phyloP scores from a whole-genome alignment of 129 eudicot species.

The Smallanthus sonchifolius region DNA sequence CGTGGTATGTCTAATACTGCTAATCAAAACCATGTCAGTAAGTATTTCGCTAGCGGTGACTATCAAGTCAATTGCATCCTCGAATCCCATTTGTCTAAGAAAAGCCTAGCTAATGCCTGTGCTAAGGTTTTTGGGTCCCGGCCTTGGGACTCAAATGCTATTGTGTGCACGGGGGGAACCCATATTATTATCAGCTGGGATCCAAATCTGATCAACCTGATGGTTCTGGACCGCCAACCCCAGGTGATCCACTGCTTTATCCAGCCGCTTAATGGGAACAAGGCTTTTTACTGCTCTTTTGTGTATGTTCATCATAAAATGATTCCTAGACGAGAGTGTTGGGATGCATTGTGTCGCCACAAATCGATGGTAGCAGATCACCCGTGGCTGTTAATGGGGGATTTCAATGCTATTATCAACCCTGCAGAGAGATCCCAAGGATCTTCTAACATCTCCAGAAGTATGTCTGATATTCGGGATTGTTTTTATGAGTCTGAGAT shows the following conservation, averaged over 20 bases:
- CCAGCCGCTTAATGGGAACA: background rate
- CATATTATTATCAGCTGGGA: background rate
- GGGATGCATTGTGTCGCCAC: no score
- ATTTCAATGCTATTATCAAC: no score
- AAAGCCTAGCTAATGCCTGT: background rate
- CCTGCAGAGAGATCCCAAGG: no score
- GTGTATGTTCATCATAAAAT: background rate
- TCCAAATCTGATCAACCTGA: background rate
- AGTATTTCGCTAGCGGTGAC: background rate
- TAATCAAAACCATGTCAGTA: background rate
- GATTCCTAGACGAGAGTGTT: no score
- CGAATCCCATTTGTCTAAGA: background rate
- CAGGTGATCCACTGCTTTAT: background rate
- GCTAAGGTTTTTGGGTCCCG: rapidly evolving
- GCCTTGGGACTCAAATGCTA: background rate
- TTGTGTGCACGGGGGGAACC: background rate
- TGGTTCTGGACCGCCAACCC: background rate
- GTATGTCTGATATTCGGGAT: background rate
- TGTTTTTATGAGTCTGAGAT: background rate
- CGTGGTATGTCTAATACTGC: background rate
- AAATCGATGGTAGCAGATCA: background rate
- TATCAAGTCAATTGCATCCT: background rate
- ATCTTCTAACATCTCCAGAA: no score
- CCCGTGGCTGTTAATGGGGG: background rate
- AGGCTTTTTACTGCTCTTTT: background rate